These are phyloP conservation scores for Allantophomopsis lycopodina DNA, from an alignment of 2,329 filamentous ascomycete species.

Conservation along the genomic window DNA sequence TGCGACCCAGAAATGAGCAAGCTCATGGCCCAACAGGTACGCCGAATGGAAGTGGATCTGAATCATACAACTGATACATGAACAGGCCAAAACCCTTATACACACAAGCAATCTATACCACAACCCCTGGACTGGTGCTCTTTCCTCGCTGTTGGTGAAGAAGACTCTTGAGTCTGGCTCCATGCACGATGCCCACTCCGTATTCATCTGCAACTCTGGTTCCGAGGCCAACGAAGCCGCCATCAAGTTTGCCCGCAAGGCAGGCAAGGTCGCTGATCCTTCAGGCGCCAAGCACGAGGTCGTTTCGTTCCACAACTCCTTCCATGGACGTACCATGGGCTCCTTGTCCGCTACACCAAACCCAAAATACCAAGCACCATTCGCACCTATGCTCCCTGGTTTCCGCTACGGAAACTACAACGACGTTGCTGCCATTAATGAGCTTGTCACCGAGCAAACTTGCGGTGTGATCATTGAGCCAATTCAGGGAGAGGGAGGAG, in stretches of 20 bases:
- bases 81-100: conserved; percentile 57
- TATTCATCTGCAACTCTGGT: conserved; percentile 93
- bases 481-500: conserved; percentile 92
- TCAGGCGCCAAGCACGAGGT: conserved; percentile 66
- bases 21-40: conserved; percentile 65
- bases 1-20: conserved; percentile 67
- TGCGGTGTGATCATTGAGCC: conserved; percentile 95
- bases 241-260: conserved; percentile 92
- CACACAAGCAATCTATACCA: conserved; percentile 96
- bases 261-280: conserved; percentile 62
- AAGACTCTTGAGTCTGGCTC: conserved; percentile 66
- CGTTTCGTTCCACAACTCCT: conserved; percentile 82
- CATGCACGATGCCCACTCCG: conserved; percentile 68
- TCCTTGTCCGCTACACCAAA: conserved; percentile 92
- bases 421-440: conserved; percentile 56
- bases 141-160: conserved; percentile 75
- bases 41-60: no score
- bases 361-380: conserved; percentile 93
- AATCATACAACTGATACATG: not conserved
- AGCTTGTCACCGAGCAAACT: conserved; percentile 69
- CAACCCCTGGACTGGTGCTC: conserved; percentile 85
- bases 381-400: conserved; percentile 88
- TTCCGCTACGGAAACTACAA: conserved; percentile 83
- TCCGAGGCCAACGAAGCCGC: conserved; percentile 96
- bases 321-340: conserved; percentile 96